Evolutionary conservation across 306 rosid genomes (phyloP), one percentile per base, ranked within the genome.

Genomic region (Hippophae gyantsensis): DNA sequence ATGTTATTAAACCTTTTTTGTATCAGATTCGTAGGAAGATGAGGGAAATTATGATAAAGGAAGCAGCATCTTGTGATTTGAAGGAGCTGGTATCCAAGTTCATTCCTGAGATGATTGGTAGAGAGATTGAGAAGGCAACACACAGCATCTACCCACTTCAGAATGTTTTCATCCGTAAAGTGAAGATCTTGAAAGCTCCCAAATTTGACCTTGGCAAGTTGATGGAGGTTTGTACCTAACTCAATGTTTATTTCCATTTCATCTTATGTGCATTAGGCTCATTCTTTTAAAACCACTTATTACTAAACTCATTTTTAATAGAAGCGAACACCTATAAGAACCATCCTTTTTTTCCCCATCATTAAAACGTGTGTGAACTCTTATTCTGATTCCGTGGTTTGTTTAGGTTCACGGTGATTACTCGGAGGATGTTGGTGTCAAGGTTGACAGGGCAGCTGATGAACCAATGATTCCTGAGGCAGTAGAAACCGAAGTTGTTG

Each of bases 161-260:
- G 69, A 85, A 90, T 48, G 95, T 90, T 23, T 90, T 85, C 71
- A 86, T 90, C 23, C 67, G 95, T 3, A 90, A 90, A 69, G 98
- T 87, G 50, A 90, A 87, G 80, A 87, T 92, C 73, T 78, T 92
- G 74, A 92, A 92, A 71, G 95, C 96, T 57, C 98, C 98, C 0
- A 92, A 92, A 78, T 92, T 88, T 58, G 96, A 90, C 73, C 95
- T 90, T 63, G 90, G 92, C 27, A 90, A 85, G 69, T 67, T 92
- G 63, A 92, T 92, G 98, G 98, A 88, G 93, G 98, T 74, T 74
- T 58, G 54, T 40, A 11, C 49, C 47, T 9, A 11, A 10, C 18
- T 49, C 14, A 6, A 13, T 26, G 11, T 48, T 3, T 11, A 26
- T n/a, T 42, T 9, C 6, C 18, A 1, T 46, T 46, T 7, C 12